Evolutionary conservation across 805 yeast species (phyloP), one percentile per base, ranked within the genome.

Genomic region (Myxozyma monticola): DNA sequence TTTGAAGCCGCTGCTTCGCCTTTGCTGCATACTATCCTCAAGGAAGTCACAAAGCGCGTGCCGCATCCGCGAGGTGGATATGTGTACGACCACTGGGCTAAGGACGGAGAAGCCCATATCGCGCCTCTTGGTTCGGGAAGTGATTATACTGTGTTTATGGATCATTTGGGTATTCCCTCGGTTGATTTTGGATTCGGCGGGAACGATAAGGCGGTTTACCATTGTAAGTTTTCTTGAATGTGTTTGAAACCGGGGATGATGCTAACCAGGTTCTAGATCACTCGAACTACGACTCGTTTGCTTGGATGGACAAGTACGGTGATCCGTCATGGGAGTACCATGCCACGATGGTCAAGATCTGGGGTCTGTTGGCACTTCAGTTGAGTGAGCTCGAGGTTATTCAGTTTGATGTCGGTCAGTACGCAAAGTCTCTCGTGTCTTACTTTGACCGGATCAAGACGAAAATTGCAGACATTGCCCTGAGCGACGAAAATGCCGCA

Each of bases 311-410:
- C 31, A 71, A 67, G 4, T 76, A 65, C 63, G 85, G 79, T 25
- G 90, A 84, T 62, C 83, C 84, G 12, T 81, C 76, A 0, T 83
- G 81, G 68, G 71, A 71, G 35, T 74, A 66, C 56, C 90, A 85
- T 65, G 78, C 79, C 45, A 65, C 81, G 3, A 64, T 78, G 62
- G 75, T 83, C 14, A 76, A 80, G 62, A 72, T 71, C 44, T 62
- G 80, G 51, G 85, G 86, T 1, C 62, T 78, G 21, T 41, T 78
- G 3, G 68, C 78, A 2, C 57, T 82, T 17, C 69, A 75, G 30
- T 56, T 85, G 14, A 59, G 77, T 20, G 85, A 80, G 54, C 61
- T 67, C 4, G 76, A 76, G 51, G 69, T 80, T 2, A 59, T 80
- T 18, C 67, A 65, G 14, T 72, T 79, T 59, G 68, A 74, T 37